Evolutionary conservation across 805 yeast genomes (phyloP).

Genomic region (Pichia pseudocactophila): DNA sequence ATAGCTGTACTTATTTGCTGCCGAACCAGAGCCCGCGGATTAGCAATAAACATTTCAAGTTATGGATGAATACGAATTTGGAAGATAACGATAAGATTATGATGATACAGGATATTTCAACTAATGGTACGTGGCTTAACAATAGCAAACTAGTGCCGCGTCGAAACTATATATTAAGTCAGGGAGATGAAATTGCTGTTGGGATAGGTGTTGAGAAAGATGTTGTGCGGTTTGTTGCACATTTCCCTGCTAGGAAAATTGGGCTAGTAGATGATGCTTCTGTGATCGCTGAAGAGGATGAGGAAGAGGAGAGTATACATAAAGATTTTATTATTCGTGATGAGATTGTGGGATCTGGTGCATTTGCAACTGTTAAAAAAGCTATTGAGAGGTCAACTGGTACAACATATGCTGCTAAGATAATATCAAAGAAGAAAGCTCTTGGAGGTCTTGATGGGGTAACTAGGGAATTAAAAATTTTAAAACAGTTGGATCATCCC

Average conservation of each 20-base stretch:
- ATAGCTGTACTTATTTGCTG: slow-evolving; percentile 51
- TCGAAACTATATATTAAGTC: slow-evolving; percentile 70
- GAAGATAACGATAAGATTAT: slow-evolving; percentile 13
- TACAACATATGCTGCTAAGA: slow-evolving; percentile 81
- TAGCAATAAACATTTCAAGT: slow-evolving; percentile 60
- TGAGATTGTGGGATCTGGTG: slow-evolving; percentile 94
- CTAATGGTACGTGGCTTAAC: slow-evolving; percentile 90
- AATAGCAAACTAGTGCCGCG: slow-evolving; percentile 63
- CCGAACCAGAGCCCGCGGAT: slow-evolving; percentile 53
- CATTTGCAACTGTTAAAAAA: slow-evolving; percentile 90
- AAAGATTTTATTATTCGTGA: slow-evolving; percentile 63
- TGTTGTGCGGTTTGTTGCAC: slow-evolving; percentile 42
- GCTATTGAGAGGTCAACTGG: slow-evolving; percentile 85
- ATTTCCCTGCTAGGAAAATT: slow-evolving; percentile 30
- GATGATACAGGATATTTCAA: slow-evolving; percentile 68
- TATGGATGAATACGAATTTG: slow-evolving; percentile 40
- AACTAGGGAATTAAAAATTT: slow-evolving; percentile 74
- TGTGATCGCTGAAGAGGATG: background rate
- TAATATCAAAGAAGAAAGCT: slow-evolving; percentile 74
- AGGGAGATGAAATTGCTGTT: slow-evolving; percentile 88
- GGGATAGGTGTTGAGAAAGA: slow-evolving; percentile 82
- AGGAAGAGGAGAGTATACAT: slow-evolving; percentile 21
- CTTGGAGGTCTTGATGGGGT: slow-evolving; percentile 74
- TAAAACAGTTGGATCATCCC: slow-evolving; percentile 71
- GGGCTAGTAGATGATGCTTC: background rate